These are phyloP conservation scores for Madurella fahalii DNA, from an alignment of 2,329 filamentous ascomycete species.

Conservation along the genomic window DNA sequence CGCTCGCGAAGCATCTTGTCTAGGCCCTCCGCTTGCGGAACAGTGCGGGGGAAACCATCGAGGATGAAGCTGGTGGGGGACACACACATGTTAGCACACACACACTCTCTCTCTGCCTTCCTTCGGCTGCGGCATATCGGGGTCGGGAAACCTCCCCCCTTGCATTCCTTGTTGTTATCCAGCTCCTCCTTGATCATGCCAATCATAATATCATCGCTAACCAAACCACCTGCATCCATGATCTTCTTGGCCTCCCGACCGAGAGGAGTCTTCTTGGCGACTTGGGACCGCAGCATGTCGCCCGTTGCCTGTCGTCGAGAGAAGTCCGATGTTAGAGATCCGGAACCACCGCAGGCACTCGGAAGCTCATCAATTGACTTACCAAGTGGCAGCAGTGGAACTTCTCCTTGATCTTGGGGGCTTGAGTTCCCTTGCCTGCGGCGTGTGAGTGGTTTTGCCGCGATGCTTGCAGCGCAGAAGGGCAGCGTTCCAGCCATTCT, in stretches of 20 bases:
- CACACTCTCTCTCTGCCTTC: neutral
- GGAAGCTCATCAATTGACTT: constrained; percentile 37
- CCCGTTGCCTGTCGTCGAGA: constrained; percentile 70
- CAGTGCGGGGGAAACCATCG: constrained; percentile 96
- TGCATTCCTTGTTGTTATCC: constrained; percentile 89
- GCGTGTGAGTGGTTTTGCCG: constrained; percentile 7
- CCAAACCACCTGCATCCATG: constrained; percentile 96
- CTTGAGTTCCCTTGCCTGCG: constrained; percentile 96
- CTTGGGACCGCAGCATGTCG: constrained; percentile 98
- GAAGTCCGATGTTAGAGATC: constrained; percentile 9
- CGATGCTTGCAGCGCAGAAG: neutral
- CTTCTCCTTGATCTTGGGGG: constrained; percentile 96
- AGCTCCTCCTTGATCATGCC: constrained; percentile 99
- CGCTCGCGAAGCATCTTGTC: constrained; percentile 82
- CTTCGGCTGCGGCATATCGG: neutral
- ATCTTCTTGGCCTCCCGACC: constrained; percentile 99
- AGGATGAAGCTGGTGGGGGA: constrained; percentile 76
- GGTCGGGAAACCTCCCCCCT: constrained; percentile 62
- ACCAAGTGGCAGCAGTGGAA: constrained; percentile 97
- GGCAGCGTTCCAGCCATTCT: constrained; percentile 4
- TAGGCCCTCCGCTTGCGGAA: constrained; percentile 89
- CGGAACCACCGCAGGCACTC: neutral
- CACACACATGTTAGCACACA: constrained; percentile 10
- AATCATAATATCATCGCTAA: constrained; percentile 98
- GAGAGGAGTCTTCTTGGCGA: constrained; percentile 92